phyloP scores from a whole-genome alignment of 2,329 filamentous ascomycete genomes.

The Phialophora verrucosa region DNA sequence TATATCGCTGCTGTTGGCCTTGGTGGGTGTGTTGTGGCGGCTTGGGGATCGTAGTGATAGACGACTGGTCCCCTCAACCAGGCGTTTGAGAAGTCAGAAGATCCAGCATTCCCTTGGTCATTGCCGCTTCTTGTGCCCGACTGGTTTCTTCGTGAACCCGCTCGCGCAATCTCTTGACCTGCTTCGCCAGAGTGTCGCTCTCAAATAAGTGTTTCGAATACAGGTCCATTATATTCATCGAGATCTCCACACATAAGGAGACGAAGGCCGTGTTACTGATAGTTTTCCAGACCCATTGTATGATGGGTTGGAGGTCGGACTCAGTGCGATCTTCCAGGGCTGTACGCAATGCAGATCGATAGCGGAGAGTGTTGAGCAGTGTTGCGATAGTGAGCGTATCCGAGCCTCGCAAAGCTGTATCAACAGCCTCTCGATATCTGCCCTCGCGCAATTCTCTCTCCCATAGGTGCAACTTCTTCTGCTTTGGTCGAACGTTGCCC shows the following conservation, averaged over 20 bases:
- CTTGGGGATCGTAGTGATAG: background rate
- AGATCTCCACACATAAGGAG: slow-evolving; percentile 79
- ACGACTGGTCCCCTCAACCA: slow-evolving; percentile 7
- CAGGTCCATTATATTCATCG: slow-evolving; percentile 80
- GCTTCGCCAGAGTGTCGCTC: slow-evolving; percentile 72
- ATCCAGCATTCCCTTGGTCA: slow-evolving; percentile 87
- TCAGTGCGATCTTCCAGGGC: slow-evolving; percentile 84
- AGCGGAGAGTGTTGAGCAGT: slow-evolving; percentile 80
- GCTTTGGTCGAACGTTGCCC: slow-evolving; percentile 68
- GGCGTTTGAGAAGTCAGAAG: slow-evolving; percentile 49
- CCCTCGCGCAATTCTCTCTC: slow-evolving; percentile 80
- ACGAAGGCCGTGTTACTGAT: slow-evolving; percentile 80
- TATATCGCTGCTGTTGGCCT: background rate
- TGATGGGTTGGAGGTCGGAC: slow-evolving; percentile 76
- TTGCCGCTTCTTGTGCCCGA: slow-evolving; percentile 78
- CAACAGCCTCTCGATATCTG: slow-evolving; percentile 76
- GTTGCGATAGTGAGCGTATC: slow-evolving; percentile 72
- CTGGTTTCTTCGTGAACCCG: slow-evolving; percentile 79
- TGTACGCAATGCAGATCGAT: slow-evolving; percentile 81
- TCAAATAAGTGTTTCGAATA: slow-evolving; percentile 81
- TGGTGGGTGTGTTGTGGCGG: background rate
- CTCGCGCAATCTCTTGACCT: slow-evolving; percentile 71
- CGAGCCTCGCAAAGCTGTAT: slow-evolving; percentile 70
- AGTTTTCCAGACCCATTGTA: slow-evolving; percentile 81
- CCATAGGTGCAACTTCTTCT: slow-evolving; percentile 74